Evolutionary conservation across 805 yeast species (phyloP).

Genomic region (Myxozyma melibiosi): DNA sequence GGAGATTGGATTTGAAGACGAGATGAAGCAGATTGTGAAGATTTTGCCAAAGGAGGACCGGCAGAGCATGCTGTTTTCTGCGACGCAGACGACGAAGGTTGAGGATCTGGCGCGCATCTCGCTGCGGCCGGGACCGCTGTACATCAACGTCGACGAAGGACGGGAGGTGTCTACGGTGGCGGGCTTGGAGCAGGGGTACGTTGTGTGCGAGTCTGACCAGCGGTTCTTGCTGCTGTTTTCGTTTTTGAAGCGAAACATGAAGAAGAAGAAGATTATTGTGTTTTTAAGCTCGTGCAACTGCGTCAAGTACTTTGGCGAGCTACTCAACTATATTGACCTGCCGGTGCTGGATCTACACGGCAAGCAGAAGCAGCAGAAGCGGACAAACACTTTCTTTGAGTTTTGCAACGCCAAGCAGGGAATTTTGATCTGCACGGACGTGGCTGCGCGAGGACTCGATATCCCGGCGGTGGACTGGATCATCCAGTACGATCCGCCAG

Average conservation of each 20-base stretch:
- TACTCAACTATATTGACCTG: slow-evolving; percentile 91
- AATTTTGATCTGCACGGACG: slow-evolving; percentile 92
- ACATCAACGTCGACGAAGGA: slow-evolving; percentile 88
- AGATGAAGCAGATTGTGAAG: slow-evolving; percentile 94
- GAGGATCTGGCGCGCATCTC: slow-evolving; percentile 98
- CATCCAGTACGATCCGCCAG: slow-evolving; percentile 98
- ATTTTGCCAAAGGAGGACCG: slow-evolving; percentile 83
- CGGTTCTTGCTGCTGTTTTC: slow-evolving; percentile 88
- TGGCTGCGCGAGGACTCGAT: slow-evolving; percentile 98
- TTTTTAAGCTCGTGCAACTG: slow-evolving; percentile 95
- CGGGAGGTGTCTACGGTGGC: slow-evolving; percentile 88
- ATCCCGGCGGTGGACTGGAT: slow-evolving; percentile 99
- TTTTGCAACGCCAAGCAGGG: slow-evolving; percentile 97
- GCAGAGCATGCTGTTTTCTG: slow-evolving; percentile 97
- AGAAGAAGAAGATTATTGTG: slow-evolving; percentile 85
- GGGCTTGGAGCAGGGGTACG: slow-evolving; percentile 98
- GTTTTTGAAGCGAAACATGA: slow-evolving; percentile 86
- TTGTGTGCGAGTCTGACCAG: slow-evolving; percentile 94
- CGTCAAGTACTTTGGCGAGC: slow-evolving; percentile 93
- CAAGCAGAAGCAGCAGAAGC: slow-evolving; percentile 96
- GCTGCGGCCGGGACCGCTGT: slow-evolving; percentile 86
- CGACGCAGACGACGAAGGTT: slow-evolving; percentile 98
- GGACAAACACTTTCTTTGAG: slow-evolving; percentile 97
- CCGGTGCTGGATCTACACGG: slow-evolving; percentile 98
- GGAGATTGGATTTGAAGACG: slow-evolving; percentile 98